Conservation (phyloP, 257 asterid genomes). For the Salvia miltiorrhiza region DNA sequence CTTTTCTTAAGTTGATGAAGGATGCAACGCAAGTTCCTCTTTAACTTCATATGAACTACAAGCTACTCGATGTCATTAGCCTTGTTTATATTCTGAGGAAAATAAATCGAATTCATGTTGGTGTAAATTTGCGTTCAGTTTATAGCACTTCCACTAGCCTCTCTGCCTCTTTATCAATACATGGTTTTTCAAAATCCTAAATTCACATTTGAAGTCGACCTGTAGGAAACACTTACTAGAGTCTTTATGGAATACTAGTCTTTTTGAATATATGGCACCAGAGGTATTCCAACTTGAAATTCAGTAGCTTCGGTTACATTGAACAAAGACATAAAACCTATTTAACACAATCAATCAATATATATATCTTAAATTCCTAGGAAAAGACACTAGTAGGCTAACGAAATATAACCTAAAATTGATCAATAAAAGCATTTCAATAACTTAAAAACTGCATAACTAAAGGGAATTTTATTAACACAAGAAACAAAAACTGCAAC, state of each 20-base stretch:
- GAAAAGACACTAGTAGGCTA: not conserved
- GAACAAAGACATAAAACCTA: not conserved
- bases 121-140: no score
- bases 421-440: not conserved
- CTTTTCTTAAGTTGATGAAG: not conserved
- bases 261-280: not conserved
- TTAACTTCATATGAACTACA: not conserved
- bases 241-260: no score
- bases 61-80: not conserved
- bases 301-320: not conserved
- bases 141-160: not conserved
- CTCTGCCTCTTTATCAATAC: not conserved
- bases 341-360: not conserved
- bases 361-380: not conserved
- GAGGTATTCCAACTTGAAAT: not conserved
- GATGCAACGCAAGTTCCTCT: not conserved
- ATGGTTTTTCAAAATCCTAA: not conserved
- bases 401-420: not conserved
- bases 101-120: no score
- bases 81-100: not conserved
- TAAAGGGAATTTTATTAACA: not conserved
- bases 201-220: not conserved
- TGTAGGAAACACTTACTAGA: not conserved
- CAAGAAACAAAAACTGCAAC: constrained; percentile 14
- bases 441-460: not conserved